Conservation (phyloP, 2,329 filamentous ascomycete genomes). For the Aspergillus neotritici region DNA sequence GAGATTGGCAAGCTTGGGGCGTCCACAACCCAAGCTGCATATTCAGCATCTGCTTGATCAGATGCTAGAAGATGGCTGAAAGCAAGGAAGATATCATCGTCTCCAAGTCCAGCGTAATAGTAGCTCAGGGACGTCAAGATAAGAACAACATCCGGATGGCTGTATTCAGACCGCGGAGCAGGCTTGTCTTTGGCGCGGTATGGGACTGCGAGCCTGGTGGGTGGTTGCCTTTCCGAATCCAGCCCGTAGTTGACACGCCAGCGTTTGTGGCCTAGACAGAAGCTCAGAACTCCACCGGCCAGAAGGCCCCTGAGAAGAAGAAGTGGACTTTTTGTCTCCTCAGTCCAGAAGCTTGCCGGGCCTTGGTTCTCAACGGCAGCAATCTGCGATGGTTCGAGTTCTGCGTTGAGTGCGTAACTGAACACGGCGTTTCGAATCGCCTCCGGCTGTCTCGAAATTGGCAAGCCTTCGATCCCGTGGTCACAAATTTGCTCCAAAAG, state of each 20-base stretch:
- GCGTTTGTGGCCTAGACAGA: conserved; percentile 52
- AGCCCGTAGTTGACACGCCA: conserved; percentile 63
- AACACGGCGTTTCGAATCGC: conserved; percentile 28
- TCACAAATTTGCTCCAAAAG: conserved; percentile 39
- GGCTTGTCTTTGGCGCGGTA: conserved; percentile 57
- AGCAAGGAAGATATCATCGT: conserved; percentile 45
- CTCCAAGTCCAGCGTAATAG: conserved; percentile 52
- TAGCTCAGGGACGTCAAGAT: conserved; percentile 52
- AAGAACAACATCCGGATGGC: conserved; percentile 56
- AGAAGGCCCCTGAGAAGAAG: conserved; percentile 46
- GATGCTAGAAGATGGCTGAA: conserved; percentile 47
- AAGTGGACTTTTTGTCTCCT: conserved; percentile 30
- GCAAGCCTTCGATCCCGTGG: conserved; percentile 42
- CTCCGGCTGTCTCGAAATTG: conserved; percentile 35
- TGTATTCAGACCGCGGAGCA: conserved; percentile 54
- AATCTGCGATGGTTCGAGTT: conserved; percentile 29
- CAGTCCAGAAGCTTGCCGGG: conserved; percentile 42
- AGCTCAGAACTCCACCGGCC: conserved; percentile 50
- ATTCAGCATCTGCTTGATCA: conserved; percentile 51
- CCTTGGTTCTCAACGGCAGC: conserved; percentile 28
- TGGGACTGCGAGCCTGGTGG: conserved; percentile 53
- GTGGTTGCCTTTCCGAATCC: conserved; percentile 42
- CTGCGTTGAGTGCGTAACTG: conserved; percentile 42
- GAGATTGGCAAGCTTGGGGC: conserved; percentile 26
- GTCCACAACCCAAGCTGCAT: conserved; percentile 28